A percentile compares a stretch with the other conserved stretches of the same genome.
Evolutionary conservation across 2,329 filamentous ascomycete species (phyloP).

Genomic region (Neurospora sp.): DNA sequence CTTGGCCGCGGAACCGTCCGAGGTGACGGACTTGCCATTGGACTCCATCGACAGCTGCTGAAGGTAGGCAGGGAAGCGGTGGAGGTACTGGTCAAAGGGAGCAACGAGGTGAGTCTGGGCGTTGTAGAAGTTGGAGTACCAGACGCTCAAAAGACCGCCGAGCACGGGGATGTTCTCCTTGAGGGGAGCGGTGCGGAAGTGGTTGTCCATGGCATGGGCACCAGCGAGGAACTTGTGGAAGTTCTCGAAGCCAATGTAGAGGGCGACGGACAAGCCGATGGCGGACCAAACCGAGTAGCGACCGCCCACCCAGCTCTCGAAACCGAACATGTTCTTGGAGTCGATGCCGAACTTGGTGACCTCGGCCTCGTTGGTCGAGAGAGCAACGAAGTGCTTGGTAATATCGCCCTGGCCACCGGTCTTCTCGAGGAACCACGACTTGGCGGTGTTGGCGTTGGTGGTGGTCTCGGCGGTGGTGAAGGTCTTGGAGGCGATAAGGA

Average conservation of each 20-base stretch:
- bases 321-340: conserved; percentile 99
- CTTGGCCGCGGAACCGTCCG: conserved; percentile 81
- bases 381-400: conserved; percentile 96
- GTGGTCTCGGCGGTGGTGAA: conserved; percentile 97
- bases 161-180: conserved; percentile 92
- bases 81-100: conserved; percentile 97
- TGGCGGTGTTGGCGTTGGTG: conserved; percentile 95
- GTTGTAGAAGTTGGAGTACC: conserved; percentile 98
- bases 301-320: conserved; percentile 96
- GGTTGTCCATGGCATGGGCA: conserved; percentile 95
- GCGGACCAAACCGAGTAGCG: conserved; percentile 99
- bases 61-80: conserved; percentile 97
- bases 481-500: conserved; percentile 97
- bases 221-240: conserved; percentile 93
- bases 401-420: conserved; percentile 70
- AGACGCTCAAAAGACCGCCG: conserved; percentile 88
- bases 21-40: conserved; percentile 93
- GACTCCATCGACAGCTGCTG: conserved; percentile 99
- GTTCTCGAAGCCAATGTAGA: conserved; percentile 96
- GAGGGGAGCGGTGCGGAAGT: conserved; percentile 85
- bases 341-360: conserved; percentile 99
- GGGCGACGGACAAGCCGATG: conserved; percentile 85
- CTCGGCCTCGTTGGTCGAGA: conserved; percentile 91
- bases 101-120: conserved; percentile 96
- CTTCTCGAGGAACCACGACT: conserved; percentile 90